phyloP scores from a whole-genome alignment of 225 moss, liverwort and hornwort species.

The Takakia lepidozioides region DNA sequence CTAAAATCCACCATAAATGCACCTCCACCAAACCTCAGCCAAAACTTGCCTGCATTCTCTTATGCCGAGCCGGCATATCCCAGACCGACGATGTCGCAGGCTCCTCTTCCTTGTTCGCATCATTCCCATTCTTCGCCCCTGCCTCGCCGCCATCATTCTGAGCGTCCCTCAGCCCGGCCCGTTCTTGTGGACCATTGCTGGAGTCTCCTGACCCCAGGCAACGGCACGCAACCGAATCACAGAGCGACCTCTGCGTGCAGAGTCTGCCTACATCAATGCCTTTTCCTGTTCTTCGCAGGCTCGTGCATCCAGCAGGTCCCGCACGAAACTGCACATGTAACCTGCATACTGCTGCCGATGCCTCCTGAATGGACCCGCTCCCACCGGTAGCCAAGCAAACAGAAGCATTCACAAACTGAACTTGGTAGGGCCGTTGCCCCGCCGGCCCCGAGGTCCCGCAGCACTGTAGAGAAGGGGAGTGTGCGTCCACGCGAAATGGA shows the following conservation, averaged over 20 bases:
- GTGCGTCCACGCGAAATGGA: too few species aligned
- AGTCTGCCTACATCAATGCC: conserved; percentile 38
- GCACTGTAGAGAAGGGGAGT: too few species aligned
- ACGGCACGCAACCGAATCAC: conserved; percentile 50
- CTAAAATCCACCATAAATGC: background rate
- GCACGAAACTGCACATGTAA: too few species aligned
- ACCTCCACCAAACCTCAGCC: background rate
- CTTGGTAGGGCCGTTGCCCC: too few species aligned
- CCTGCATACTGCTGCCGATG: too few species aligned
- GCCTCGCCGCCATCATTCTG: conserved; percentile 31
- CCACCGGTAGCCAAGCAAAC: too few species aligned
- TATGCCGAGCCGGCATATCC: conserved; percentile 81
- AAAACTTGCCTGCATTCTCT: conserved; percentile 60
- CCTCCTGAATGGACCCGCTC: too few species aligned
- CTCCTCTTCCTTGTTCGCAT: conserved; percentile 43
- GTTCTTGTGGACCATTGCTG: conserved; percentile 34
- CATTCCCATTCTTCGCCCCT: conserved; percentile 32
- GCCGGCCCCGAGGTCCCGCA: too few species aligned
- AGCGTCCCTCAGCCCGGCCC: conserved; percentile 30
- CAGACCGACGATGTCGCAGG: conserved; percentile 69
- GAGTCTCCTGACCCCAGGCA: conserved; percentile 41
- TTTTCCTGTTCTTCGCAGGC: conserved; percentile 47
- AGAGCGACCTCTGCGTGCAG: conserved; percentile 34
- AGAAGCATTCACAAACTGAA: too few species aligned
- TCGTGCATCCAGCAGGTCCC: conserved; percentile 13